Evolutionary conservation across 1,284 basidiomycete genomes (phyloP), one percentile per base, ranked within the genome.

Genomic region (Blastosporella zonata): DNA sequence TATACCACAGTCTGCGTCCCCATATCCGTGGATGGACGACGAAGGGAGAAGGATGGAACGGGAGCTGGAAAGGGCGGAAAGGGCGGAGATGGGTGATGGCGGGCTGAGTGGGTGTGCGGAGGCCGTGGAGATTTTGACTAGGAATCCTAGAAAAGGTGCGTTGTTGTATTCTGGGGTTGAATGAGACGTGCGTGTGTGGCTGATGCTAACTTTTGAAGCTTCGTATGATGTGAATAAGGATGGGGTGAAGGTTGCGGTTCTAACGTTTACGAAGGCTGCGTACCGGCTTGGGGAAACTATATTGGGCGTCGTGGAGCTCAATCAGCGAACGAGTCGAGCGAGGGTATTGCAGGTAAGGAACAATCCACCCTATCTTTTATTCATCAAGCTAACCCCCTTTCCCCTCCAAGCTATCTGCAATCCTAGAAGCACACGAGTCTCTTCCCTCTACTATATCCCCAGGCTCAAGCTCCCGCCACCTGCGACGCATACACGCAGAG

Each of bases 161-260:
- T 65, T 15, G 40, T 20, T 6, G 18, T 13, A 31, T 31, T 6
- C 13, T 31, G 8, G 8, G 12, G 7, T 7, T 31, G 12, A 31
- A 12, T n/a, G n/a, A n/a, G n/a, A n/a, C n/a, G n/a, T n/a, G n/a
- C n/a, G n/a, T n/a, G 12, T 31, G 12, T 13, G 13, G 13, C 12
- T 6, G 12, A 31, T 31, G 29, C 6, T 31, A 13, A 9, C n/a
- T 6, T 37, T 21, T 49, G 2, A 47, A 94, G 92, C 87, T 27
- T 93, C 92, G 0, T 96, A 91, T 67, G 93, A 97, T 67, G 92
- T 97, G 52, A 87, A 84, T 61, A 94, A 96, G 70, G 90, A 94
- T 41, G 91, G 89, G 0, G 78, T 88, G 43, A 81, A 84, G 36
- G 91, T 96, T 45, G 93, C 93, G 1, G 84, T 90, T 22, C 68